These are phyloP conservation scores for Carex arenaria DNA, from an alignment of 202 grass and related monocot species.

Conservation along the genomic window DNA sequence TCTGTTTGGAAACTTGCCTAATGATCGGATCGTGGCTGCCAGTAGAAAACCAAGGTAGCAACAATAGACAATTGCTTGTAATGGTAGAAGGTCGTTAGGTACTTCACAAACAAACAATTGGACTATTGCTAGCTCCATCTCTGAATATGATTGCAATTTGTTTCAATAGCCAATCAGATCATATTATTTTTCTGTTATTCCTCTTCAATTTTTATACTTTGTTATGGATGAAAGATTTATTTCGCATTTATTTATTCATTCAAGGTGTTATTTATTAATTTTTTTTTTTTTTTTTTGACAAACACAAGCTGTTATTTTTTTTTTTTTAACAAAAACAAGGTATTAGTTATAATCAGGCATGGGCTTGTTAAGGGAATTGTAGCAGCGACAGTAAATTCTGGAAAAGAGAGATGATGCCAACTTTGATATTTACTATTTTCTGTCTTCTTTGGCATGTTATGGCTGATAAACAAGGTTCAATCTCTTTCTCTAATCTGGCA, in stretches of 20 bases:
- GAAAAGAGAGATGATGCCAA: constrained; percentile 13
- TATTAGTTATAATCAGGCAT: background rate
- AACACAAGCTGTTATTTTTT: too few species aligned
- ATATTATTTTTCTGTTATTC: background rate
- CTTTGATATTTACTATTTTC: constrained; percentile 11
- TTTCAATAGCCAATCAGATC: background rate
- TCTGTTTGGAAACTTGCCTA: background rate
- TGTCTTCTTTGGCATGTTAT: constrained; percentile 8
- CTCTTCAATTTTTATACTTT: background rate
- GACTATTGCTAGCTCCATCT: background rate
- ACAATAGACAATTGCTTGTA: background rate
- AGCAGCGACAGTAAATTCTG: background rate
- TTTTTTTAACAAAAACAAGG: background rate
- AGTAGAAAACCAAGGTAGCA: background rate
- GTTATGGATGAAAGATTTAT: background rate
- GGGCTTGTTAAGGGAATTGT: background rate
- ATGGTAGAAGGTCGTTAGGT: background rate
- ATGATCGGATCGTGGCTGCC: background rate
- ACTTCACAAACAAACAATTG: background rate
- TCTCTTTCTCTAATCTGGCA: background rate
- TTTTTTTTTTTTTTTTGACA: too few species aligned
- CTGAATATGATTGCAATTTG: background rate
- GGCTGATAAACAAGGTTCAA: constrained; percentile 19
- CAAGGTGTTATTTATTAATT: background rate
- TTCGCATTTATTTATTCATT: background rate